Evolutionary conservation across 257 asterid genomes (phyloP).

Genomic region (Penstemon barbatus): DNA sequence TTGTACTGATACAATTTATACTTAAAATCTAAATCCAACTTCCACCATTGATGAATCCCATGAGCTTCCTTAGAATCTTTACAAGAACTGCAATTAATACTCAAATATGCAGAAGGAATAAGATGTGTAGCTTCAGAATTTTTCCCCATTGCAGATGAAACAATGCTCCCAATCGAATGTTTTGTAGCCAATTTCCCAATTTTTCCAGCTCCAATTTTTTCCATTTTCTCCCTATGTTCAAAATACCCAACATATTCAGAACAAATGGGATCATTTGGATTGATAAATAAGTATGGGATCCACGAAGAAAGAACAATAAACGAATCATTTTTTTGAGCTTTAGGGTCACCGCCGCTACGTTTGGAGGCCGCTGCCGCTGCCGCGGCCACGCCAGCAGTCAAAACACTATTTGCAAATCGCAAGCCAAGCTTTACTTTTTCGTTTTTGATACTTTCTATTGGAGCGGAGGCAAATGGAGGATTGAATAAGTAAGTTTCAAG

Average conservation of each 20-base stretch:
- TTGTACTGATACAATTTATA: no score
- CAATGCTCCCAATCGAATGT: constrained; percentile 56
- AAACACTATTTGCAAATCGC: constrained; percentile 48
- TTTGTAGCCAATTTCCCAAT: constrained; percentile 61
- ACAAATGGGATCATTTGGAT: constrained; percentile 64
- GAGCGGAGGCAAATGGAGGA: constrained; percentile 73
- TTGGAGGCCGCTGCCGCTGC: constrained; percentile 32
- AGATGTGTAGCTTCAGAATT: constrained; percentile 61
- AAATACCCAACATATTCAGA: constrained; percentile 64
- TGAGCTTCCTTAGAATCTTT: no score
- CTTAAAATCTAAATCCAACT: no score
- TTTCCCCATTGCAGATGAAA: constrained; percentile 46
- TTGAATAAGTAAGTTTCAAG: constrained; percentile 72
- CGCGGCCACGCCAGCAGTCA: constrained; percentile 59
- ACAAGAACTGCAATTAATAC: constrained; percentile 25
- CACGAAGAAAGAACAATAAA: constrained; percentile 51
- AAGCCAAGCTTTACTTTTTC: constrained; percentile 55
- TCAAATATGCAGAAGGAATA: constrained; percentile 63
- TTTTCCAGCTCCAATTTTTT: constrained; percentile 46
- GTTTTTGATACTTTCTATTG: constrained; percentile 44
- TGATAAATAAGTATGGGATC: constrained; percentile 70
- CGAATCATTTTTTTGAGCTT: constrained; percentile 23
- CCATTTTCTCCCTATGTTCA: constrained; percentile 67
- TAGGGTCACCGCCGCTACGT: constrained; percentile 10
- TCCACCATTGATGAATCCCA: no score